These are phyloP conservation scores for Pterothamnion heteromorphum DNA, from an alignment of 31 red algal genomes.

Conservation along the genomic window DNA sequence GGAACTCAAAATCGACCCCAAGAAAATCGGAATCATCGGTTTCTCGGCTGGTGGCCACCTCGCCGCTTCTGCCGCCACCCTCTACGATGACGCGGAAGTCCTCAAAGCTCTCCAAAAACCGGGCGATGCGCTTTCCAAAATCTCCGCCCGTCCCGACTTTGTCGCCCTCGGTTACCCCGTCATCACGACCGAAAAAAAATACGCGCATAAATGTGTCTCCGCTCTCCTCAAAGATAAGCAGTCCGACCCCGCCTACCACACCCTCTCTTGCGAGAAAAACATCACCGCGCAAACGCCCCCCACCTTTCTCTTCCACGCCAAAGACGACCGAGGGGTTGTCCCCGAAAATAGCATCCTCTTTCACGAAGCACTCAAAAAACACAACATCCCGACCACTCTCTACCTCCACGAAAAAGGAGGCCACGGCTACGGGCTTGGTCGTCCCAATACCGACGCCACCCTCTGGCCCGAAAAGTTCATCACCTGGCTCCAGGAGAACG, in stretches of 20 bases:
- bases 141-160: neutral
- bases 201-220: neutral
- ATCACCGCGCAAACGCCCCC: neutral
- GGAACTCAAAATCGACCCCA: neutral
- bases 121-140: neutral
- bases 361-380: neutral
- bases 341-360: neutral
- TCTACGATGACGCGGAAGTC: neutral
- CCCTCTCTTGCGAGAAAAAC: neutral
- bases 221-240: neutral
- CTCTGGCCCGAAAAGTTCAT: no score
- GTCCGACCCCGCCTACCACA: neutral
- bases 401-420: neutral
- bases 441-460: no score
- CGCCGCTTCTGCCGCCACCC: neutral
- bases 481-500: no score
- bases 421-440: no score
- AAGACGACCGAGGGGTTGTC: neutral
- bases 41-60: conserved; percentile 30
- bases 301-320: neutral
- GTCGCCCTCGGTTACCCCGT: neutral
- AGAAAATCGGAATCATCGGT: neutral
- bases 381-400: neutral
- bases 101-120: no score
- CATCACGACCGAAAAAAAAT: neutral